Evolutionary conservation across 805 yeast genomes (phyloP).

Genomic region (Yamadazyma akitaensis): DNA sequence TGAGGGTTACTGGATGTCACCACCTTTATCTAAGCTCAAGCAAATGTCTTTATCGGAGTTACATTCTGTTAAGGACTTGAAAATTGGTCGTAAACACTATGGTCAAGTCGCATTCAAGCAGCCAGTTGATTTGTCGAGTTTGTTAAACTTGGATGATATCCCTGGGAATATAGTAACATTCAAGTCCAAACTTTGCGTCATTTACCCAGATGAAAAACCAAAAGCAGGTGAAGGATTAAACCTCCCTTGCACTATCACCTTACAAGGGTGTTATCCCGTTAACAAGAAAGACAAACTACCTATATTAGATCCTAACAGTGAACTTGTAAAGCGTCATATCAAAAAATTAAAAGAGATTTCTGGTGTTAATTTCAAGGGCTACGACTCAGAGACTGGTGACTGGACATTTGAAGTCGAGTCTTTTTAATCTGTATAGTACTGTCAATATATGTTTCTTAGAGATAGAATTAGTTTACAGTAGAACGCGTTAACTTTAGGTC

Average conservation of each 20-base stretch:
- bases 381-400: conserved; percentile 71
- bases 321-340: conserved; percentile 65
- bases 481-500: background rate
- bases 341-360: conserved; percentile 59
- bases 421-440: conserved; percentile 14
- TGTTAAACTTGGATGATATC: conserved; percentile 50
- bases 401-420: conserved; percentile 61
- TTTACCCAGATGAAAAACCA: conserved; percentile 77
- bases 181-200: conserved; percentile 53
- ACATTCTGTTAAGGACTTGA: conserved; percentile 58
- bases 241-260: conserved; percentile 65
- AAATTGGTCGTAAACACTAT: conserved; percentile 72
- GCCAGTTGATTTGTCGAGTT: conserved; percentile 79
- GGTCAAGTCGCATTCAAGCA: conserved; percentile 75
- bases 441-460: background rate
- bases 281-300: conserved; percentile 67
- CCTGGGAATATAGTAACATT: conserved; percentile 66
- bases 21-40: conserved; percentile 62
- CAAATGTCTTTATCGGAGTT: conserved; percentile 60
- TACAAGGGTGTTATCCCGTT: conserved; percentile 80
- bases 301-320: conserved; percentile 74
- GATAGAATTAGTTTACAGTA: background rate
- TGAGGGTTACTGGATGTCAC: conserved; percentile 86
- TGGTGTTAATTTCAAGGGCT: conserved; percentile 64
- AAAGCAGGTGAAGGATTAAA: conserved; percentile 78